These are phyloP conservation scores for Canavalia gladiata DNA, from an alignment of 306 rosid genomes.

Conservation along the genomic window DNA sequence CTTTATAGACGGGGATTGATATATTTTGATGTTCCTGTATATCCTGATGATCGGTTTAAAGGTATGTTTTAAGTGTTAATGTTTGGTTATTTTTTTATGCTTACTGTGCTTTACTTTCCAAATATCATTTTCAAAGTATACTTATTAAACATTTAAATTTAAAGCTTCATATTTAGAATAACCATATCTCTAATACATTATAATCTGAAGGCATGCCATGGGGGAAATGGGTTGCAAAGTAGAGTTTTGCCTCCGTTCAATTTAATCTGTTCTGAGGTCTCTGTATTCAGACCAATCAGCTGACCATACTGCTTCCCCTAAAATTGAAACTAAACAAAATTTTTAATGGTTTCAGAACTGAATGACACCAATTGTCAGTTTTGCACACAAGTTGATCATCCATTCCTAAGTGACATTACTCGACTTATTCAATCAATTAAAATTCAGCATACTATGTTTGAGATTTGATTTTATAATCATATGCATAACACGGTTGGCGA, in stretches of 20 bases:
- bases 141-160: slow-evolving; percentile 12
- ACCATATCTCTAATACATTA: neutral
- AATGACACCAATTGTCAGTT: slow-evolving; percentile 11
- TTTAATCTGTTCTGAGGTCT: slow-evolving; percentile 26
- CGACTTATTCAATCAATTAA: slow-evolving; percentile 3
- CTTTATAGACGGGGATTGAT: slow-evolving; percentile 82
- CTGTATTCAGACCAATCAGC: neutral
- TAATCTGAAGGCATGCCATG: slow-evolving; percentile 35
- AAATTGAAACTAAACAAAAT: neutral
- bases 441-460: neutral
- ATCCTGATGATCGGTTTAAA: slow-evolving; percentile 93
- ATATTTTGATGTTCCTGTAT: slow-evolving; percentile 96
- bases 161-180: neutral
- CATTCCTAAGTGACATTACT: neutral
- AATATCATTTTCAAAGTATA: slow-evolving; percentile 2
- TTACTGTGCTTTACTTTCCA: slow-evolving; percentile 25
- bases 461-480: slow-evolving; percentile 19
- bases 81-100: slow-evolving; percentile 35
- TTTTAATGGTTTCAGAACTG: neutral
- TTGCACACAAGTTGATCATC: slow-evolving; percentile 23
- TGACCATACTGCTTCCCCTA: neutral
- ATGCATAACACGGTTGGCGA: slow-evolving; percentile 3
- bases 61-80: slow-evolving; percentile 54
- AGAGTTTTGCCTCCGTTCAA: slow-evolving; percentile 15
- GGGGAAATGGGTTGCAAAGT: slow-evolving; percentile 15